A percentile compares a stretch with the other conserved stretches of the same genome.
Evolutionary conservation across 2,329 filamentous ascomycete species (phyloP).

Genomic region (Fusarium oligoseptatum): DNA sequence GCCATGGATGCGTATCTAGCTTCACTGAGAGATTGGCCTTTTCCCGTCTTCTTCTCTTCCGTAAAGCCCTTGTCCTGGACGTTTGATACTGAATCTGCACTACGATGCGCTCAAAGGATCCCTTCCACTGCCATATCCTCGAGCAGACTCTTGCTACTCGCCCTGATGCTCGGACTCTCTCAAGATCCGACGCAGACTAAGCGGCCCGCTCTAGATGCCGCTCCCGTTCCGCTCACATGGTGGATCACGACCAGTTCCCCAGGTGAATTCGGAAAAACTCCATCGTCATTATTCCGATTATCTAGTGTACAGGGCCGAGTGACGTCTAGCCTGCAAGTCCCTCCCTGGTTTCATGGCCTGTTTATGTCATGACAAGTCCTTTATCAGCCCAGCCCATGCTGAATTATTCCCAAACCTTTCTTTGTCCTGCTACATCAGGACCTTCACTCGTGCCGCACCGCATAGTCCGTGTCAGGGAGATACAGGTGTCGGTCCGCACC

Average conservation of each 20-base stretch:
- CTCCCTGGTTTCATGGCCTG: slow-evolving; percentile 15
- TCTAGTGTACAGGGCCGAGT: slow-evolving; percentile 48
- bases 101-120: neutral
- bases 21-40: slow-evolving; percentile 9
- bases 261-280: slow-evolving; percentile 35
- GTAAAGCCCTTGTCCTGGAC: slow-evolving; percentile 13
- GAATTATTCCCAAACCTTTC: slow-evolving; percentile 18
- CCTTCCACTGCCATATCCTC: neutral
- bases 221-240: slow-evolving; percentile 23
- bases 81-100: neutral
- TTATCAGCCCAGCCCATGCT: slow-evolving; percentile 28
- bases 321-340: slow-evolving; percentile 39
- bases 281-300: slow-evolving; percentile 45
- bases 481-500: slow-evolving; percentile 96
- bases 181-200: slow-evolving; percentile 3
- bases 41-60: slow-evolving; percentile 7
- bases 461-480: slow-evolving; percentile 91
- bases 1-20: slow-evolving; percentile 13
- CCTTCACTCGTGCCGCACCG: slow-evolving; percentile 73
- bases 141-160: neutral
- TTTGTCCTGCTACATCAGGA: slow-evolving; percentile 35
- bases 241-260: slow-evolving; percentile 15
- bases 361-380: slow-evolving; percentile 33
- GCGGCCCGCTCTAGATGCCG: slow-evolving; percentile 9
- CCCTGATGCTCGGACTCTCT: neutral